Conservation (phyloP, 2,329 filamentous ascomycete species). For the Penicillium sp. region DNA sequence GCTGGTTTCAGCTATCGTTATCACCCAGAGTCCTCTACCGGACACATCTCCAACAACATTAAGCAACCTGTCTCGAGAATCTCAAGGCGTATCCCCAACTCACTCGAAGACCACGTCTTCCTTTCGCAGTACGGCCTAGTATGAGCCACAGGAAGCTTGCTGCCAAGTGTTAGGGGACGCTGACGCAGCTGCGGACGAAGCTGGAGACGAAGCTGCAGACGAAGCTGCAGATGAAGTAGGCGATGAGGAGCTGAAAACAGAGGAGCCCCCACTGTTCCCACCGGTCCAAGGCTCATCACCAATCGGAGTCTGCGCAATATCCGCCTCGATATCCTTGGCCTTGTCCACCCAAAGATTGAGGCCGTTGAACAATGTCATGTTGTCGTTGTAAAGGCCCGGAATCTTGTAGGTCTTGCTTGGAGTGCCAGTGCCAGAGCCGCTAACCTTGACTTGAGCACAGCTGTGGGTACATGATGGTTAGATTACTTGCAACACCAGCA, state of each 20-base stretch:
- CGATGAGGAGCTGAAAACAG: neutral
- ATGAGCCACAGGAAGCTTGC: too few relatives aligned
- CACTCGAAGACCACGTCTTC: too few relatives aligned
- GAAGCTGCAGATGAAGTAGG: too few relatives aligned
- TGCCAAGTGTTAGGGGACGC: too few relatives aligned
- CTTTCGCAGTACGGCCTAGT: too few relatives aligned
- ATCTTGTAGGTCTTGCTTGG: slow-evolving; percentile 16
- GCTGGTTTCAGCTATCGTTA: too few relatives aligned
- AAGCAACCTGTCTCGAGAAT: too few relatives aligned
- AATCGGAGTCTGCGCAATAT: slow-evolving; percentile 17
- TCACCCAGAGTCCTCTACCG: too few relatives aligned
- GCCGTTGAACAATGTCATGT: slow-evolving; percentile 23
- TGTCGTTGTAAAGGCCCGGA: slow-evolving; percentile 23
- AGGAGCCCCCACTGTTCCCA: neutral
- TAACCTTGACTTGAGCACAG: slow-evolving; percentile 47
- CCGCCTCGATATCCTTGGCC: slow-evolving; percentile 7
- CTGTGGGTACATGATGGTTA: slow-evolving; percentile 1
- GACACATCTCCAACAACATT: too few relatives aligned
- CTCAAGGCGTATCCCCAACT: too few relatives aligned
- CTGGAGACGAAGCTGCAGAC: neutral
- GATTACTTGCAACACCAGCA: neutral
- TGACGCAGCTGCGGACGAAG: neutral
- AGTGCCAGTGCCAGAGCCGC: slow-evolving; percentile 42
- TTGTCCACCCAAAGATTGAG: slow-evolving; percentile 20
- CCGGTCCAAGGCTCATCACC: slow-evolving; percentile 19